phyloP scores from a whole-genome alignment of 352 stramenopile species.

The Globisporangium yorkense region DNA sequence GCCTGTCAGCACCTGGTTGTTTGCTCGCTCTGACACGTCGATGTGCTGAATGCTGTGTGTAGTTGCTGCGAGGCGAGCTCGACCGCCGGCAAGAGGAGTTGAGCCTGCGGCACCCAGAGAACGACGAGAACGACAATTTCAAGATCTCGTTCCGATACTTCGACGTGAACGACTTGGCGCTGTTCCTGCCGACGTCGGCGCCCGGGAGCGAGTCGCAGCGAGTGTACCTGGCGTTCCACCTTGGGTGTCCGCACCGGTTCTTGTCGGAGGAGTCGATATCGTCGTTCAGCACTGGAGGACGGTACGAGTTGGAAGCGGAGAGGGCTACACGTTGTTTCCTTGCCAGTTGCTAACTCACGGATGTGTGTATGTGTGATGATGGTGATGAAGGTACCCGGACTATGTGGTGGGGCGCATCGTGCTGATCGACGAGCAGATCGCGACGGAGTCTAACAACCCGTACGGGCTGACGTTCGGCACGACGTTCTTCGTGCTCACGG shows the following conservation, averaged over 20 bases:
- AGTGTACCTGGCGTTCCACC: conserved; percentile 84
- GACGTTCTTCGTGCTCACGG: conserved; percentile 85
- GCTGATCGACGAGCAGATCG: conserved; percentile 83
- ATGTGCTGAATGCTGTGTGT: neutral
- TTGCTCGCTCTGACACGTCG: too few relatives aligned
- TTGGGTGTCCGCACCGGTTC: conserved; percentile 82
- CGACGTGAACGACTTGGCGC: conserved; percentile 70
- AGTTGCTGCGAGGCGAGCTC: conserved; percentile 52
- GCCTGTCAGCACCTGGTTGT: too few relatives aligned
- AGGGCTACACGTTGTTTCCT: neutral
- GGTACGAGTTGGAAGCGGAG: conserved; percentile 24
- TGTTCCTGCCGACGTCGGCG: conserved; percentile 81
- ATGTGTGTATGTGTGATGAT: neutral
- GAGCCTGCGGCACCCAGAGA: conserved; percentile 52
- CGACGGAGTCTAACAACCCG: conserved; percentile 74
- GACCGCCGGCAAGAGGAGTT: conserved; percentile 54
- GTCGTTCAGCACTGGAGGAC: conserved; percentile 78
- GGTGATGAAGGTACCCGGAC: conserved; percentile 73
- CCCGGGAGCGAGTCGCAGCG: conserved; percentile 67
- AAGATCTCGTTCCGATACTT: conserved; percentile 88
- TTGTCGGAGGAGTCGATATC: conserved; percentile 86
- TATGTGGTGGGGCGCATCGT: conserved; percentile 86
- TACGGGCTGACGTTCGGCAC: conserved; percentile 71
- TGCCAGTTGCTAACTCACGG: neutral
- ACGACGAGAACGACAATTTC: conserved; percentile 54